phyloP scores from a whole-genome alignment of 495 filamentous ascomycete species.

The Penicillium nucicola region DNA sequence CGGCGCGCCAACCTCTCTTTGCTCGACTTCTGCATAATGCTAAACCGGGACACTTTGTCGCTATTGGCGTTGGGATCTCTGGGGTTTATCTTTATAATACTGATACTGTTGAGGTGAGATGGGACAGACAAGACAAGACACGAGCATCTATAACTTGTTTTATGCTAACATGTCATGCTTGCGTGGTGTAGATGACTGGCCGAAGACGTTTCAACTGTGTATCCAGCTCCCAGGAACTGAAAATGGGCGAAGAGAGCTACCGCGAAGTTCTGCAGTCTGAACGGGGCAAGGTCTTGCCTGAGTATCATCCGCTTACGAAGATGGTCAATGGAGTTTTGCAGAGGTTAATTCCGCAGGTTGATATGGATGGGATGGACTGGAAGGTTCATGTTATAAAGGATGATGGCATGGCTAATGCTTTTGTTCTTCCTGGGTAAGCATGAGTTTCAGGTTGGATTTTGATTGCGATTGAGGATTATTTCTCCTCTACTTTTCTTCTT shows the following conservation, averaged over 20 bases:
- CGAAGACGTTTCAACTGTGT: slow-evolving; percentile 81
- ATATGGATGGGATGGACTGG: slow-evolving; percentile 65
- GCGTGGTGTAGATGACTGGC: slow-evolving; percentile 52
- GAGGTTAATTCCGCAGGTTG: slow-evolving; percentile 66
- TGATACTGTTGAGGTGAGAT: slow-evolving; percentile 69
- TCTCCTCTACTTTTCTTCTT: neutral
- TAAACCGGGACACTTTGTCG: slow-evolving; percentile 33
- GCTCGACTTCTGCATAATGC: slow-evolving; percentile 14
- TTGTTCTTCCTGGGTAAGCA: slow-evolving; percentile 75
- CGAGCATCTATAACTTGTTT: neutral
- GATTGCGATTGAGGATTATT: neutral
- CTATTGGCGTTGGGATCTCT: slow-evolving; percentile 26
- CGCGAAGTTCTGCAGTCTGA: slow-evolving; percentile 47
- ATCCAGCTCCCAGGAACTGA: slow-evolving; percentile 50
- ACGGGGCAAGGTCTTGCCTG: slow-evolving; percentile 45
- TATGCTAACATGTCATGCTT: neutral
- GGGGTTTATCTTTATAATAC: slow-evolving; percentile 69
- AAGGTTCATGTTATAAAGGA: slow-evolving; percentile 83
- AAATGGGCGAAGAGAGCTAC: slow-evolving; percentile 52
- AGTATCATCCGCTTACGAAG: slow-evolving; percentile 46
- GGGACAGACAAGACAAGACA: slow-evolving; percentile 1
- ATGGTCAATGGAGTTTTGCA: slow-evolving; percentile 67
- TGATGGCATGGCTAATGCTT: slow-evolving; percentile 65
- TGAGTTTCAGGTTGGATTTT: neutral
- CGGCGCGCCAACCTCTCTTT: slow-evolving; percentile 11